Evolutionary conservation across 495 filamentous ascomycete species (phyloP).

Genomic region (Penicillium lagena): DNA sequence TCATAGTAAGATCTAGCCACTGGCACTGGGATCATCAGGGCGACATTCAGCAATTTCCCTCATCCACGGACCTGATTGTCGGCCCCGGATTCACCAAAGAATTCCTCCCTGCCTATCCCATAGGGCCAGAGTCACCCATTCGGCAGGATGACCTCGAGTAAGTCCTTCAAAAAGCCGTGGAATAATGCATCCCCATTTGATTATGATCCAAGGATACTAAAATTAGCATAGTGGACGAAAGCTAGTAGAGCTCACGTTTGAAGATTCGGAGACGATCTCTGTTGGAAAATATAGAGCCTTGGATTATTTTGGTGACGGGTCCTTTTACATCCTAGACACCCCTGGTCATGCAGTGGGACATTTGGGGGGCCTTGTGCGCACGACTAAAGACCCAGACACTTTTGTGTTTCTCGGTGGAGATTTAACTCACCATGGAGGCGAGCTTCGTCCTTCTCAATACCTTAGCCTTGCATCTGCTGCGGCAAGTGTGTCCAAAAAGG

Average conservation of each 20-base stretch:
- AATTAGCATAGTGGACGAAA: too few species aligned
- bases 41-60: constrained; percentile 40
- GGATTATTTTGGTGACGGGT: constrained; percentile 47
- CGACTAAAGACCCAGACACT: constrained; percentile 28
- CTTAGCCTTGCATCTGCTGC: constrained; percentile 3
- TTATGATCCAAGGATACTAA: too few species aligned
- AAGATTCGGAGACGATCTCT: constrained; percentile 14
- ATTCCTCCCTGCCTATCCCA: constrained; percentile 40
- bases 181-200: too few species aligned
- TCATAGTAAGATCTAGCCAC: constrained; percentile 31
- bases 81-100: constrained; percentile 41
- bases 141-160: constrained; percentile 39
- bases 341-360: constrained; percentile 43
- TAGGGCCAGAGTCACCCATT: constrained; percentile 23
- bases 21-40: constrained; percentile 54
- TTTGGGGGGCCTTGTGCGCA: constrained; percentile 33
- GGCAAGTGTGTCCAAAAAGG: constrained; percentile 2
- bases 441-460: constrained; percentile 45
- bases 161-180: constrained; percentile 5
- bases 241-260: too few species aligned
- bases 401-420: constrained; percentile 42
- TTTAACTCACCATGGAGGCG: constrained; percentile 44
- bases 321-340: constrained; percentile 40
- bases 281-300: constrained; percentile 36
- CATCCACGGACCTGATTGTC: constrained; percentile 40